Conservation (phyloP, 2,329 filamentous ascomycete genomes). For the Ophiocordyceps camponoti-leonardi region DNA sequence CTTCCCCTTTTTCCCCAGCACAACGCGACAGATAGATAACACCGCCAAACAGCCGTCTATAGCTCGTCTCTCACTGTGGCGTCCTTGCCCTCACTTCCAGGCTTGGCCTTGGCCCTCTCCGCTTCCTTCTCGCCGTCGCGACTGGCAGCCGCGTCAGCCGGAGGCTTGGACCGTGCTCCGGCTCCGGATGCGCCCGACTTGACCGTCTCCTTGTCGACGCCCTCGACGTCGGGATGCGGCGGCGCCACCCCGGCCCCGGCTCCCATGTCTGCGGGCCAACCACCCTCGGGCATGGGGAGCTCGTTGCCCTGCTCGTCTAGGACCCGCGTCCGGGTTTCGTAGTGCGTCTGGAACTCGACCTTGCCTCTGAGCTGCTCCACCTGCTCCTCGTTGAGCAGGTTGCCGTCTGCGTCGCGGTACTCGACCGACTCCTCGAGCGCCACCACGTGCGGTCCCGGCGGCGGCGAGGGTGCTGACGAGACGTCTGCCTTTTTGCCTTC, state of each 20-base stretch:
- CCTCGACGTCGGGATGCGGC: constrained; percentile 44
- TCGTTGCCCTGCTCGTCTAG: constrained; percentile 69
- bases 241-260: constrained; percentile 27
- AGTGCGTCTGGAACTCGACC: constrained; percentile 87
- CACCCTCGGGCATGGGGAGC: constrained; percentile 30
- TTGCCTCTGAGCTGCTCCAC: constrained; percentile 77
- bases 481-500: neutral
- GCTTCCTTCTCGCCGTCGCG: constrained; percentile 42
- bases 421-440: constrained; percentile 67
- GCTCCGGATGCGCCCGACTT: constrained; percentile 15
- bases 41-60: no score
- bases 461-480: constrained; percentile 32
- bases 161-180: constrained; percentile 12
- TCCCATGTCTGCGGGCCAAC: constrained; percentile 16
- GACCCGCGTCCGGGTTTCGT: constrained; percentile 83
- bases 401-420: constrained; percentile 68
- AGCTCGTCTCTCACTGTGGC: constrained; percentile 27
- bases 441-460: constrained; percentile 30
- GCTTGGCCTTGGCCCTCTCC: constrained; percentile 38
- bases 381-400: constrained; percentile 67
- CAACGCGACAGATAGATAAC: no score
- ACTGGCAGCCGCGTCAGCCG: constrained; percentile 26
- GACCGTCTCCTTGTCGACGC: constrained; percentile 40
- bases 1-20: no score
- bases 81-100: constrained; percentile 45